Evolutionary conservation across 805 yeast genomes (phyloP), one percentile per base, ranked within the genome.

Genomic region (Metschnikowia amazonensis): DNA sequence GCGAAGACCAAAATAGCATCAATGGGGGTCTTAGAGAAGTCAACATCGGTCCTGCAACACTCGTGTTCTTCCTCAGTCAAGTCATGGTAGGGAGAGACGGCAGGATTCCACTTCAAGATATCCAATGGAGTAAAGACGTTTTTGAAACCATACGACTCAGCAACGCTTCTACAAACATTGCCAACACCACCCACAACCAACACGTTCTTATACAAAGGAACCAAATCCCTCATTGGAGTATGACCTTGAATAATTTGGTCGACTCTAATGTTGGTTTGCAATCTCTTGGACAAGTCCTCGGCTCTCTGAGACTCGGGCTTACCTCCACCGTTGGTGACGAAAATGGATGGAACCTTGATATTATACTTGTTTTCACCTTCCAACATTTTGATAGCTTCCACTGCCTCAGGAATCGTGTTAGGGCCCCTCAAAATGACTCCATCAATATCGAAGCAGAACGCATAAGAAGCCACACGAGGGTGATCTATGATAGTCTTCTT

Each of bases 281-380:
- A 72, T 52, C 88, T 69, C 46, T 75, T 72, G 35, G 82, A 71
- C 58, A 89, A 72, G 53, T 87, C 94, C 45, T 75, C 76, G 40
- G 92, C 85, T 55, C 97, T 74, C 8, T 77, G 82, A 45, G 69
- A 61, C 63, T 89, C 97, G 7, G 88, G 84, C 59, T 85, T 80
- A 42, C 97, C 97, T 55, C 96, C 96, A 55, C 97, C 97, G 63
- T 89, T 89, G 48, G 97, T 89, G 59, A 90, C 71, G 42, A 89
- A 60, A 17, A 89, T 79, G 67, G 81, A 90, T 0, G 97, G 96
- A 5, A 89, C 72, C 32, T 75, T 72, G 25, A 89, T 82, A 59
- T 84, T 79, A 69, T 85, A 82, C 59, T 80, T 75, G 71, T 89
- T 89, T 27, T 80, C 80, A 47, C 95, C 95, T 55, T 86, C 82